Percentiles rank a stretch among this genome's conserved stretches.
Conservation (phyloP, 768 basidiomycete species). For the Tephrocybe sp. region DNA sequence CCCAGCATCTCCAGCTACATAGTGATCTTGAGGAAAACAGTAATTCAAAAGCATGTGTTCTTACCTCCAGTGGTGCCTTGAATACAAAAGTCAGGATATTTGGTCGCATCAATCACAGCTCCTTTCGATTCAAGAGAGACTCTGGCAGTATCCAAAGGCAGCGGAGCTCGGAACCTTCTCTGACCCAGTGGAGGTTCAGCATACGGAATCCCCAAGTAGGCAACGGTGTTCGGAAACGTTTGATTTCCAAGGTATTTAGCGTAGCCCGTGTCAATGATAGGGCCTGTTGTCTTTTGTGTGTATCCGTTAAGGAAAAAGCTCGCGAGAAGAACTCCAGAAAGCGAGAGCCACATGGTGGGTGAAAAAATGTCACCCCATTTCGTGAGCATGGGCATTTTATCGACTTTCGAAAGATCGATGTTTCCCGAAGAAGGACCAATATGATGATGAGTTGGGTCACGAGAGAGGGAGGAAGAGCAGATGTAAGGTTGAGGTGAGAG, state of each 20-base stretch:
- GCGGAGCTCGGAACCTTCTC: conserved; percentile 50
- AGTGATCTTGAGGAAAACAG: not conserved
- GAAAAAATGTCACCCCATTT: not conserved
- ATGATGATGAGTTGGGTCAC: too few relatives aligned
- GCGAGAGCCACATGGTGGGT: conserved; percentile 14
- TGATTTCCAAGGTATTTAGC: conserved; percentile 56
- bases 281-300: conserved; percentile 3
- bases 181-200: conserved; percentile 58
- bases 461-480: too few relatives aligned
- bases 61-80: conserved; percentile 55
- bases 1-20: conserved; percentile 51
- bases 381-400: conserved; percentile 4
- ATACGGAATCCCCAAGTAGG: conserved; percentile 60
- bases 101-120: conserved; percentile 46
- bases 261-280: conserved; percentile 57
- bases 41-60: conserved; percentile 5
- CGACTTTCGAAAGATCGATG: not conserved
- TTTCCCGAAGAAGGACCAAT: not conserved
- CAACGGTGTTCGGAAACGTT: conserved; percentile 51
- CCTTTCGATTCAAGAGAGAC: conserved; percentile 35
- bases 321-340: conserved; percentile 10
- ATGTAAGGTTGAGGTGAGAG: too few relatives aligned
- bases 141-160: conserved; percentile 50
- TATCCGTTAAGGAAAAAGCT: conserved; percentile 11
- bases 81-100: conserved; percentile 58